phyloP scores from a whole-genome alignment of 129 eudicot genomes.

The Chrysanthemum makinoi region DNA sequence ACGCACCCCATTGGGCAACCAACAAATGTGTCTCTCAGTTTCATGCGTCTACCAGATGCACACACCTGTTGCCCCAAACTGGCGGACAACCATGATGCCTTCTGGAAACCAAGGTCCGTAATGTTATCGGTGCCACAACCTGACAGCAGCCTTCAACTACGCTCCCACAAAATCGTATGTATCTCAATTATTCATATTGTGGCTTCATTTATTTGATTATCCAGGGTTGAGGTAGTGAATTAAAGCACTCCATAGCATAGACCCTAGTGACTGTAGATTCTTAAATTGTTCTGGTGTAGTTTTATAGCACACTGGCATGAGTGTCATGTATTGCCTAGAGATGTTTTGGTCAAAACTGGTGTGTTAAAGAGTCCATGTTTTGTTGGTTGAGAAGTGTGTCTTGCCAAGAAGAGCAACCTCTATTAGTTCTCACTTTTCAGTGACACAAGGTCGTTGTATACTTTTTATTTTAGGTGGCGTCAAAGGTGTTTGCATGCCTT shows the following conservation, averaged over 20 bases:
- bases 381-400: neutral
- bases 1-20: slow-evolving; percentile 67
- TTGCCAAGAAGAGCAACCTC: neutral
- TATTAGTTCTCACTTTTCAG: neutral
- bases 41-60: slow-evolving; percentile 67
- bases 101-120: slow-evolving; percentile 59
- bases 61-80: slow-evolving; percentile 45
- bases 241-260: neutral
- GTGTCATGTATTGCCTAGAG: neutral
- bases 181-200: neutral
- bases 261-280: neutral
- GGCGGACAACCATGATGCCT: slow-evolving; percentile 72
- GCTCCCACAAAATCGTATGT: slow-evolving; percentile 41
- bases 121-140: slow-evolving; percentile 41
- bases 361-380: neutral
- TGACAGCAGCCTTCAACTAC: slow-evolving; percentile 49
- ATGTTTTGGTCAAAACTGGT: neutral
- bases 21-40: slow-evolving; percentile 56
- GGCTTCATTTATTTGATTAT: neutral
- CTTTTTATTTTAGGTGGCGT: neutral
- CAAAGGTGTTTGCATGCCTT: neutral
- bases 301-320: neutral
- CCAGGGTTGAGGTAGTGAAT: neutral
- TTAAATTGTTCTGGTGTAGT: neutral
- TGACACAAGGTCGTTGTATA: neutral